Conservation (phyloP, 768 basidiomycete species). For the Hypholoma sublateritium region DNA sequence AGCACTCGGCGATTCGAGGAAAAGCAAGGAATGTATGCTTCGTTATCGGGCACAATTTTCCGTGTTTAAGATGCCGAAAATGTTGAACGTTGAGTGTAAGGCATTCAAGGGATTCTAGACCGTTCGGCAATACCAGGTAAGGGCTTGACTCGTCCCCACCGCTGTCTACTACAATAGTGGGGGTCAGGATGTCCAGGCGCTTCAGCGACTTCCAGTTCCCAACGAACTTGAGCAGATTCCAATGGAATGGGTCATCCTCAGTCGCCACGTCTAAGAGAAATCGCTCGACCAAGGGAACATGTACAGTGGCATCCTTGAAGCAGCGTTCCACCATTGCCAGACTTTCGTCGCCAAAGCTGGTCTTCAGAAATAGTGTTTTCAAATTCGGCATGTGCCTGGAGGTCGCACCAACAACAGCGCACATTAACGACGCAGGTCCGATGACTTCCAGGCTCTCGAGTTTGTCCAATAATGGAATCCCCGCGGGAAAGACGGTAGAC, state of each 20-base stretch:
- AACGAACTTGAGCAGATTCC: neutral
- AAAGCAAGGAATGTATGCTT: neutral
- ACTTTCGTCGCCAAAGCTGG: neutral
- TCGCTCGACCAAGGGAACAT: neutral
- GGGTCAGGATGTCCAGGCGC: neutral
- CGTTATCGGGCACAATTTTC: neutral
- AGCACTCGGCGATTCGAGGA: neutral
- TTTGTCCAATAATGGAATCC: neutral
- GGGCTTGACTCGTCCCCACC: neutral
- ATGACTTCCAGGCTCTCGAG: neutral
- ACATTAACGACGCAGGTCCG: neutral
- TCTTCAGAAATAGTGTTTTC: neutral
- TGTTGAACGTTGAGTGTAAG: too few species aligned
- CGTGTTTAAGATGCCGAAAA: neutral
- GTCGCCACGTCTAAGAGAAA: neutral
- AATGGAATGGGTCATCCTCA: neutral
- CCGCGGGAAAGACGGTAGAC: neutral
- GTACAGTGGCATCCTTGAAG: neutral
- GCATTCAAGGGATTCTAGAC: neutral
- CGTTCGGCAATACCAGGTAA: neutral
- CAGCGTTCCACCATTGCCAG: neutral
- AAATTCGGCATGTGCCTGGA: neutral
- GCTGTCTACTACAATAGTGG: neutral
- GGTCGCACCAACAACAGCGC: neutral
- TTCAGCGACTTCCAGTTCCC: neutral